Evolutionary conservation across 495 filamentous ascomycete genomes (phyloP), one percentile per base, ranked within the genome.

Genomic region (Neurospora cerealis): DNA sequence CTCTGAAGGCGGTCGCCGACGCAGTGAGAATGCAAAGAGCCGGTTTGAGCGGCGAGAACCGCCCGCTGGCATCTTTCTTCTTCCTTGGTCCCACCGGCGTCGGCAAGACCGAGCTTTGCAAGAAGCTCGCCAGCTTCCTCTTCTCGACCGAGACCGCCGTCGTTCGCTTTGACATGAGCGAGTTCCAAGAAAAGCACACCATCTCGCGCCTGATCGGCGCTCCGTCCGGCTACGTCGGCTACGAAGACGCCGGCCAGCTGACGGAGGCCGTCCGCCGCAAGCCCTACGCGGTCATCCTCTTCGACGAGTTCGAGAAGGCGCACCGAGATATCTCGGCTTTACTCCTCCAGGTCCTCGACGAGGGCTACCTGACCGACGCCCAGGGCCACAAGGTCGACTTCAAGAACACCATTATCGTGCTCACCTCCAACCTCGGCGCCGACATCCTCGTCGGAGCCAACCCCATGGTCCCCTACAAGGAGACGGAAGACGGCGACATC

Each of bases 241-340:
- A 99, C 79, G 96, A 99, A 44, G 96, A 99, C 80, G 94, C 95
- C 24, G 96, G 96, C 9, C 96, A 99, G 81, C 88, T 99, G 8
- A 98, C 96, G 2, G 96, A 99, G 80, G 96, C 96, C 24, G 94
- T 99, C 3, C 88, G 96, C 69, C 89, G 96, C 70, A 99, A 98
- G 80, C 96, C 96, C 2, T 98, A 99, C 77, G 96, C 96, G 2
- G 93, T 99, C 6, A 84, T 99, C 1, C 85, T 99, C 2, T 97
- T 99, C 75, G 96, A 99, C 82, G 96, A 98, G 77, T 99, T 97
- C 79, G 95, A 98, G 80, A 98, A 99, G 79, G 95, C 95, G 3
- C 95, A 98, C 79, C 91, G 93, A 32, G 96, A 99, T 79, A 98
- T 98, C 74, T 96, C 93, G 3, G 91, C 95, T 0, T 84, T 99